These are phyloP conservation scores for Beauveria sp. DNA, from an alignment of 2,329 filamentous ascomycete genomes.

Conservation along the genomic window DNA sequence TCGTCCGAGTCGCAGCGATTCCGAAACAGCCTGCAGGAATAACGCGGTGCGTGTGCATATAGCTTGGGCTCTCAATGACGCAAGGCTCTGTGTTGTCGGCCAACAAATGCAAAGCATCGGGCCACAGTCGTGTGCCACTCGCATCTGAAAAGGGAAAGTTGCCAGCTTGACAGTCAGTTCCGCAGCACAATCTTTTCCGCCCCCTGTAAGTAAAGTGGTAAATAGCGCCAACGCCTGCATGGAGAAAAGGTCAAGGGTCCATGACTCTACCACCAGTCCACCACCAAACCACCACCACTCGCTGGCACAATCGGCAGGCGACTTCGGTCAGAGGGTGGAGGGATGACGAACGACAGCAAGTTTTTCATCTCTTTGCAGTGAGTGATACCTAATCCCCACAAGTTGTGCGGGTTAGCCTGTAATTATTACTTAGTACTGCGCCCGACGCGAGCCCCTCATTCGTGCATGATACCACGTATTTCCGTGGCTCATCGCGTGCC, in stretches of 20 bases:
- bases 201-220: background rate
- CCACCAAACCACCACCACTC: background rate
- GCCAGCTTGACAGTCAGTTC: background rate
- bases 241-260: background rate
- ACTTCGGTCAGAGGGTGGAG: conserved; percentile 9
- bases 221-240: background rate
- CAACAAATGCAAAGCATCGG: background rate
- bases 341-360: conserved; percentile 5
- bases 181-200: background rate
- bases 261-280: background rate
- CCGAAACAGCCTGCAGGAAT: background rate
- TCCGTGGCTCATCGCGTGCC: background rate
- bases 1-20: background rate
- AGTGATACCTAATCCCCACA: conserved; percentile 2
- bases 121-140: background rate
- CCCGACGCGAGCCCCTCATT: background rate
- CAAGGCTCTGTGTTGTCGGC: background rate
- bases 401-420: conserved; percentile 9
- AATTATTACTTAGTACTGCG: background rate
- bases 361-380: background rate
- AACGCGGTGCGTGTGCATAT: background rate
- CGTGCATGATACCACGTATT: background rate
- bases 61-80: background rate
- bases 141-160: background rate
- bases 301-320: background rate